A percentile compares a stretch with the other conserved stretches of the same genome.
Conservation (phyloP, 345 rosid species). For the Ailanthus altissimus region DNA sequence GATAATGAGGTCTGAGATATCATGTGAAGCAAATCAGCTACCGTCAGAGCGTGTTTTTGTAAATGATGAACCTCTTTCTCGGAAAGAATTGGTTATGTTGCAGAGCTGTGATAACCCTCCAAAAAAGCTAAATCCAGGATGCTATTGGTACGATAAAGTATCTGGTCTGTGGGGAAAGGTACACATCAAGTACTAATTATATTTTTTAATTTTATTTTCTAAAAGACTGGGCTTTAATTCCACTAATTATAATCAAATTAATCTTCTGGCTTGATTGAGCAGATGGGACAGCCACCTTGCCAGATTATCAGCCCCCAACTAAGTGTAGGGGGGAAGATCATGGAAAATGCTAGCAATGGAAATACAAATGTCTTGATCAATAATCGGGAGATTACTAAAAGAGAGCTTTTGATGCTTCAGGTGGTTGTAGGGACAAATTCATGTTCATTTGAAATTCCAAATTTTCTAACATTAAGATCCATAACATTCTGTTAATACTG, state of each 20-base stretch:
- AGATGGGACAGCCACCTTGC: slow-evolving; percentile 80
- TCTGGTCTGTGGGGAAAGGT: slow-evolving; percentile 98
- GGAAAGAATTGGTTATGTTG: slow-evolving; percentile 48
- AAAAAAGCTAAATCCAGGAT: slow-evolving; percentile 67
- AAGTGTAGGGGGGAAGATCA: slow-evolving; percentile 52
- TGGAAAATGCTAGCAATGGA: slow-evolving; percentile 66
- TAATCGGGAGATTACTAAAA: slow-evolving; percentile 62
- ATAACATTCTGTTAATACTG: slow-evolving; percentile 26
- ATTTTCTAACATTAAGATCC: slow-evolving; percentile 6
- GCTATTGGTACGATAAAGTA: slow-evolving; percentile 82
- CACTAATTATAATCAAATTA: slow-evolving; percentile 17
- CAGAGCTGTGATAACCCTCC: slow-evolving; percentile 74
- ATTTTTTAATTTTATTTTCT: not conserved
- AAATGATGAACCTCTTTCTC: slow-evolving; percentile 51
- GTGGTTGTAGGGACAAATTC: slow-evolving; percentile 35
- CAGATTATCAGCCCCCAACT: slow-evolving; percentile 66
- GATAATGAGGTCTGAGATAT: slow-evolving; percentile 60
- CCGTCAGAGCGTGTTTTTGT: slow-evolving; percentile 66
- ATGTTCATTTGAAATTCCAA: slow-evolving; percentile 10
- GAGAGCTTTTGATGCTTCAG: slow-evolving; percentile 68
- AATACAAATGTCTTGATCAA: slow-evolving; percentile 60
- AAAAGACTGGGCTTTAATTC: not conserved
- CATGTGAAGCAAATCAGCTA: slow-evolving; percentile 64
- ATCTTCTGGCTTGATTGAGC: slow-evolving; percentile 31
- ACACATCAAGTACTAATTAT: slow-evolving; percentile 21